Base-by-base conservation (phyloP, 176 grass and related monocot genomes). In the Bolboschoenus planiculmis region DNA sequence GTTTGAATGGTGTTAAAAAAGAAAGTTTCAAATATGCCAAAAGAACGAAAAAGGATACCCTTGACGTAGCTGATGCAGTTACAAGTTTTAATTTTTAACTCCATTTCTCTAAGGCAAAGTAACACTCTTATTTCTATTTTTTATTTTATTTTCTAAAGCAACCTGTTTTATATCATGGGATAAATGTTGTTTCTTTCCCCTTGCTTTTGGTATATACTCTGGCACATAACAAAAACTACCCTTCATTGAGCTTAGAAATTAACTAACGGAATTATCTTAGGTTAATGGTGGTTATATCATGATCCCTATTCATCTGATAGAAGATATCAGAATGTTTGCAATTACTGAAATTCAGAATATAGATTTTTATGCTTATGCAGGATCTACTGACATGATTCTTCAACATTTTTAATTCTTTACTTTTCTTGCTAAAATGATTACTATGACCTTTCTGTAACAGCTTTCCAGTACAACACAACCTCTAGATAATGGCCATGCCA, bases 401-500 rank as follows among this genome's bases (percentile, higher is more conserved):
- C 4, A 37, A 48, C 23, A 33, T 46, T 75, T 8, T 51, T n/a
- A n/a, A 31, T 30, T 74, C 5, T 46, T 74, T 74, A 46, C n/a
- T 75, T 76, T 23, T 9, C 36, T 47, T 57, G 26, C 80, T 82
- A 47, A 82, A 44, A 24, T 40, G 5, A 37, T 58, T 79, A 21
- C 4, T 83, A 42, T 85, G 5, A 84, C 53, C 37, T 86, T 43
- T 87, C 71, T 77, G 26, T 87, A 87, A 84, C 93, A 99, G 97
- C 83, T 93, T 81, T 91, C 84, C 58, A 31, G 27, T 88, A 90
- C 36, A 47, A 48, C 79, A 64, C 84, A 85, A 85, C 84, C 23
- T 46, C 20, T 75, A 78, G 91, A 92, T 82, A 96, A 90, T 86
- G 85, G 77, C 0, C 86, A 93, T 90, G 85, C 82, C 5, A 77